phyloP scores from a whole-genome alignment of 495 filamentous ascomycete species.

The Neurospora sp. region DNA sequence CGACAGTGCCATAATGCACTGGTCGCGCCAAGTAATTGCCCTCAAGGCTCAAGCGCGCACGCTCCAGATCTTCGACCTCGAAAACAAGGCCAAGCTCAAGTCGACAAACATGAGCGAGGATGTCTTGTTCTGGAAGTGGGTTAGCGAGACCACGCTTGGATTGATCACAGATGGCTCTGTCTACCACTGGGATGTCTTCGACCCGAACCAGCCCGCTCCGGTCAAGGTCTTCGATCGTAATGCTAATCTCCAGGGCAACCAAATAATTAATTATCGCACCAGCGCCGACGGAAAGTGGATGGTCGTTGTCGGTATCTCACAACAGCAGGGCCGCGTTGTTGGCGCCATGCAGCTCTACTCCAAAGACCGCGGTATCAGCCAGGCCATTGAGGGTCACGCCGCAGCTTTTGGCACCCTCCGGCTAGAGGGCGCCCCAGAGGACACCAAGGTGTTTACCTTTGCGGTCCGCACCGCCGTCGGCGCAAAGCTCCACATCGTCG shows the following conservation, averaged over 20 bases:
- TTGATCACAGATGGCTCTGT: conserved; percentile 82
- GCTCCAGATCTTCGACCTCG: conserved; percentile 94
- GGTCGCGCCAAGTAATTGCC: conserved; percentile 88
- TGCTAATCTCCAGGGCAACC: conserved; percentile 78
- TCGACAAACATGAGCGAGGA: conserved; percentile 92
- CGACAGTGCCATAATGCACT: conserved; percentile 99
- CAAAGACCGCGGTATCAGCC: conserved; percentile 88
- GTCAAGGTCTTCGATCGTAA: conserved; percentile 90
- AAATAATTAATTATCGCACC: conserved; percentile 99
- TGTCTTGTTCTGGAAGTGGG: conserved; percentile 98
- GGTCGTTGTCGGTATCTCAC: conserved; percentile 91
- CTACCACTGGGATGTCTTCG: conserved; percentile 96
- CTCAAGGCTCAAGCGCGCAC: conserved; percentile 85
- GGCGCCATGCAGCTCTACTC: conserved; percentile 97
- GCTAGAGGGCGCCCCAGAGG: conserved; percentile 76
- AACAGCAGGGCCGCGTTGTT: conserved; percentile 83
- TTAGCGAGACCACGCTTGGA: conserved; percentile 75
- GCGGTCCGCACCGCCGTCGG: conserved; percentile 78
- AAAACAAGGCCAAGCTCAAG: conserved; percentile 84
- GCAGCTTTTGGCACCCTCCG: conserved; percentile 87
- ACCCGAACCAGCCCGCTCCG: conserved; percentile 62
- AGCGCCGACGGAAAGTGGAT: conserved; percentile 97
- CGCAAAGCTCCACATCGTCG: conserved; percentile 95
- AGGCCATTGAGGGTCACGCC: conserved; percentile 95
- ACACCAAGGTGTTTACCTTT: conserved; percentile 95